Conservation (phyloP, 176 grass and related monocot genomes). For the Eragrostis nindensis region DNA sequence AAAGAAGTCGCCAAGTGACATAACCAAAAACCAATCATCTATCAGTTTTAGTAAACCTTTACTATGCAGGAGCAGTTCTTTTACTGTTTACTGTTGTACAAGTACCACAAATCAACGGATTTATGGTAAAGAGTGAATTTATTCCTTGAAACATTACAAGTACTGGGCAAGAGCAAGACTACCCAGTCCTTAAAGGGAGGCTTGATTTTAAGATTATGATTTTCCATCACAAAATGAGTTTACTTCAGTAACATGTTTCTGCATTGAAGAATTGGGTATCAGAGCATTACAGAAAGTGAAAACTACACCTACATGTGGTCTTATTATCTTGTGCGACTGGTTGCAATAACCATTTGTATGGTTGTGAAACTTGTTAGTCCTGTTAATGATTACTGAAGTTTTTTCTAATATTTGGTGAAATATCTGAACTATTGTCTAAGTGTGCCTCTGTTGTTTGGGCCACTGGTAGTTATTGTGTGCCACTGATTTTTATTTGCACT, state of each 20-base stretch:
- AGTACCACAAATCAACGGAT: not conserved
- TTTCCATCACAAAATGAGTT: not conserved
- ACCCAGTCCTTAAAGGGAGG: not conserved
- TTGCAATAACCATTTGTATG: conserved; percentile 2
- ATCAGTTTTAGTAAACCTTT: not conserved
- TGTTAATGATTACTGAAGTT: not conserved
- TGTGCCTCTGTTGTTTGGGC: not conserved
- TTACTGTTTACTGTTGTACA: not conserved
- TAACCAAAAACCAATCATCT: not conserved
- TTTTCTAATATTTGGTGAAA: not conserved
- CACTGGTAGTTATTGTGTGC: not conserved
- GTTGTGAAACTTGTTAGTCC: not conserved
- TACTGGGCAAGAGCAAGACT: not conserved
- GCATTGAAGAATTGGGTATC: not conserved
- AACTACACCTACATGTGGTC: not conserved
- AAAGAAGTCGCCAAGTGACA: not conserved
- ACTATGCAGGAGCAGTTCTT: not conserved
- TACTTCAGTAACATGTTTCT: conserved; percentile 8
- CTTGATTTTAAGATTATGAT: conserved; percentile 8
- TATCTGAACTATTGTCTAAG: not conserved
- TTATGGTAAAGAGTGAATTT: not conserved
- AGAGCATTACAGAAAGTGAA: not conserved
- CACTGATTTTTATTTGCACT: not conserved
- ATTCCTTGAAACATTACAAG: not conserved
- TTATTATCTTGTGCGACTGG: not conserved